Percentiles rank a stretch among this genome's conserved stretches.
Conservation (phyloP, 352 stramenopile genomes). For the Pythium diclinum region DNA sequence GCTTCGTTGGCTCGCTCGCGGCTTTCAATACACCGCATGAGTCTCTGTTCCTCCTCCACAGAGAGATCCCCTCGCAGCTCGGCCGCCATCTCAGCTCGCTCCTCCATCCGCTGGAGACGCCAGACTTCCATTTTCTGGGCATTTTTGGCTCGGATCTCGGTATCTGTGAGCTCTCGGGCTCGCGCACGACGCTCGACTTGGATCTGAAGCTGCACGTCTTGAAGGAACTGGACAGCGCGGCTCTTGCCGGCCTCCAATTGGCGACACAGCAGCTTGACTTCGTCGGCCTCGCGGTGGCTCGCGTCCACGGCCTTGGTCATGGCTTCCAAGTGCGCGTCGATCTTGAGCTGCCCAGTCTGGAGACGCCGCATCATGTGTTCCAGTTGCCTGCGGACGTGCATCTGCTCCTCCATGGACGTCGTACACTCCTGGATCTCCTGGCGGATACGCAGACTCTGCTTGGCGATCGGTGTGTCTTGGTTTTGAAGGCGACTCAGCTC, state of each 20-base stretch:
- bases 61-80: constrained; percentile 73
- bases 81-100: constrained; percentile 72
- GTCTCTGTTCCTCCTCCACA: constrained; percentile 50
- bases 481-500: constrained; percentile 70
- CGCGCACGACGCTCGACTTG: constrained; percentile 62
- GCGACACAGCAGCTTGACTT: constrained; percentile 71
- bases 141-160: constrained; percentile 76
- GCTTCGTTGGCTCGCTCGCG: constrained; percentile 63
- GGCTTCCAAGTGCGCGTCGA: constrained; percentile 61
- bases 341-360: constrained; percentile 67
- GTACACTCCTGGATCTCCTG: constrained; percentile 69
- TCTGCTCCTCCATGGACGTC: constrained; percentile 75
- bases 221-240: constrained; percentile 66
- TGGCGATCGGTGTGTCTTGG: constrained; percentile 71
- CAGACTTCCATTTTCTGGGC: constrained; percentile 81
- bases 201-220: constrained; percentile 76
- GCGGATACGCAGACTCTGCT: constrained; percentile 65
- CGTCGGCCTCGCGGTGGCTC: constrained; percentile 60
- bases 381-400: constrained; percentile 64
- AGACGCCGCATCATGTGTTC: constrained; percentile 82
- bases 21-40: constrained; percentile 62
- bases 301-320: constrained; percentile 68
- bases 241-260: constrained; percentile 79
- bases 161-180: constrained; percentile 64
- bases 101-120: constrained; percentile 63